Evolutionary conservation across 108 stramenopile species (phyloP), one percentile per base, ranked within the genome.

Genomic region (Thalassiosira profunda): DNA sequence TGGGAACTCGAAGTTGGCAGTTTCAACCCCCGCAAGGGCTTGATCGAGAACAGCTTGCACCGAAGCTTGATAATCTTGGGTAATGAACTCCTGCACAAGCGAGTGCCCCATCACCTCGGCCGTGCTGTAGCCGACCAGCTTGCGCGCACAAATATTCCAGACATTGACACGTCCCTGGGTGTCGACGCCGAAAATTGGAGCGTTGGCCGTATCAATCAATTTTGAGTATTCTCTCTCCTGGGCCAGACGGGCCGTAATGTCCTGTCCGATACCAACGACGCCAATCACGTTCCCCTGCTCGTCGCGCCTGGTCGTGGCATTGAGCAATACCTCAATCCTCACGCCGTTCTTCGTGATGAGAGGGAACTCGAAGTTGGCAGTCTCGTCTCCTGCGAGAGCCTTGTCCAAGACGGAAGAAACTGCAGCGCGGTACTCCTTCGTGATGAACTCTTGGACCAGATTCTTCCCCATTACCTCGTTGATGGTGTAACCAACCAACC

Each of bases 141-240:
- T 63, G 2, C 31, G 25, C 28, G 72, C 63, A 47, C 46, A 30
- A 33, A 38, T 35, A 55, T 70, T 70, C 68, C 68, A 58, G 1
- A 70, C 68, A 42, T 70, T 70, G 6, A 70, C 68, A 56, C 31
- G 31, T 55, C 87, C 89, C 8, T 84, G 72, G 28, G 40, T 43
- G 65, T 89, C 86, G 37, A 92, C 83, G 4, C 91, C 91, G 38
- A 92, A 92, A 59, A 92, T 87, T 8, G 87, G 86, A 20, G 84
- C 86, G 56, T 89, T 89, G 6, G 91, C 84, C 3, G 74, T 80
- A 38, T 92, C 87, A 66, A 92, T 86, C 15, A 89, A 46, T 42
- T 86, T 38, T 17, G 69, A 41, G 15, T 84, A 56, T 14, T 79
- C 79, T 12, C 54, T 31, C 14, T 74, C 82, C 26, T 55, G 44